A percentile compares a stretch with the other conserved stretches of the same genome.
Evolutionary conservation across 2,329 filamentous ascomycete species (phyloP).

Genomic region (Cladorrhinum sp.): DNA sequence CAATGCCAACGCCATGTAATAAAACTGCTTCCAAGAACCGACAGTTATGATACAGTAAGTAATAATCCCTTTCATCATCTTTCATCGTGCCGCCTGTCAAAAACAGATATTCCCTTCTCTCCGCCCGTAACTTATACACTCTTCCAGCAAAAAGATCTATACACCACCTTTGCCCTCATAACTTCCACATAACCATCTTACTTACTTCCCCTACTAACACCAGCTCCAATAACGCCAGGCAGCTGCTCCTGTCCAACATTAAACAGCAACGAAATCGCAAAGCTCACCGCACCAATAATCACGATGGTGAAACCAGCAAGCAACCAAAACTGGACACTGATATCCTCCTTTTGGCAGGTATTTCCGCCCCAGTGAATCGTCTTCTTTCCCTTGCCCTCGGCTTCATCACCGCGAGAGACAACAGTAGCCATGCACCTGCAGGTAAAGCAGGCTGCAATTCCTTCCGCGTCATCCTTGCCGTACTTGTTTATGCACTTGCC

Average conservation of each 20-base stretch:
- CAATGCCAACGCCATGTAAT: slow-evolving; percentile 27
- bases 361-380: slow-evolving; percentile 77
- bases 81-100: background rate
- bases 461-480: slow-evolving; percentile 38
- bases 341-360: slow-evolving; percentile 86
- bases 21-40: slow-evolving; percentile 24
- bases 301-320: slow-evolving; percentile 71
- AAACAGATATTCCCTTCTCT: background rate
- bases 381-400: slow-evolving; percentile 52
- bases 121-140: background rate
- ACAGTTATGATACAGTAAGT: slow-evolving; percentile 29
- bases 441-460: slow-evolving; percentile 59
- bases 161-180: background rate
- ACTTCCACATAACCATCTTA: too few species aligned
- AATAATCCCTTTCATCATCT: background rate
- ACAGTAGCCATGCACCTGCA: slow-evolving; percentile 70
- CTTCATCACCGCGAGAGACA: slow-evolving; percentile 36
- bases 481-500: slow-evolving; percentile 72
- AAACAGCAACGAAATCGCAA: slow-evolving; percentile 75
- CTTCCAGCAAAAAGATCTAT: background rate
- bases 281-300: slow-evolving; percentile 64
- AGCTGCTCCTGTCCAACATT: slow-evolving; percentile 82
- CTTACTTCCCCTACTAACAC: slow-evolving; percentile 69
- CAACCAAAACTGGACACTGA: slow-evolving; percentile 86
- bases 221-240: slow-evolving; percentile 93